A percentile compares a stretch with the other conserved stretches of the same genome.
phyloP scores from a whole-genome alignment of 805 yeast genomes.

The Teunomyces tritomae region DNA sequence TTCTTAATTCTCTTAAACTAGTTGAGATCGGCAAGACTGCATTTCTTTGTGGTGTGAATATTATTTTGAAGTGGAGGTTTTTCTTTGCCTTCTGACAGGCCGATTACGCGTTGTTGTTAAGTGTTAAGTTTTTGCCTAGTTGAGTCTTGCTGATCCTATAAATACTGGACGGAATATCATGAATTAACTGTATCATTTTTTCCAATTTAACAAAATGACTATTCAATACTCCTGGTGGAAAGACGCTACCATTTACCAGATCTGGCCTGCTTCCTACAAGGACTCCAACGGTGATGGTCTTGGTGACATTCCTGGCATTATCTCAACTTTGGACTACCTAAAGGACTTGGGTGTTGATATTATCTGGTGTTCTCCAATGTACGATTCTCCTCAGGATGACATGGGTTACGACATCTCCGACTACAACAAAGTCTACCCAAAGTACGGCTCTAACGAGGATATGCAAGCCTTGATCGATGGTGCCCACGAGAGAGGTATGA shows the following conservation, averaged over 20 bases:
- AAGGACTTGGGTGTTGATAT: slow-evolving; percentile 49
- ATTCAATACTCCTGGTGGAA: slow-evolving; percentile 48
- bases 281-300: slow-evolving; percentile 60
- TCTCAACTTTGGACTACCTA: slow-evolving; percentile 50
- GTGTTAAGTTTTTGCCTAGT: background rate
- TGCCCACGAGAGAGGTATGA: slow-evolving; percentile 49
- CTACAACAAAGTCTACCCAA: slow-evolving; percentile 50
- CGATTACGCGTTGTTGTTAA: background rate
- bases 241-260: slow-evolving; percentile 54
- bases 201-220: slow-evolving; percentile 12
- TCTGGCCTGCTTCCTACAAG: slow-evolving; percentile 60
- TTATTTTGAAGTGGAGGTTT: background rate
- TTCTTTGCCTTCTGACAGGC: background rate
- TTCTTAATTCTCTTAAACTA: too few species aligned
- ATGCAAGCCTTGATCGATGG: slow-evolving; percentile 48
- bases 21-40: too few species aligned
- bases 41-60: background rate
- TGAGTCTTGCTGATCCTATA: background rate
- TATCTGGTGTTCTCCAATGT: slow-evolving; percentile 58
- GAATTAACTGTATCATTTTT: background rate
- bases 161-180: background rate
- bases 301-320: slow-evolving; percentile 57
- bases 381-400: slow-evolving; percentile 57
- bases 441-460: slow-evolving; percentile 54
- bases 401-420: slow-evolving; percentile 63